These are phyloP conservation scores for Phaeolepiota aurea DNA, from an alignment of 768 basidiomycete species.

Conservation along the genomic window DNA sequence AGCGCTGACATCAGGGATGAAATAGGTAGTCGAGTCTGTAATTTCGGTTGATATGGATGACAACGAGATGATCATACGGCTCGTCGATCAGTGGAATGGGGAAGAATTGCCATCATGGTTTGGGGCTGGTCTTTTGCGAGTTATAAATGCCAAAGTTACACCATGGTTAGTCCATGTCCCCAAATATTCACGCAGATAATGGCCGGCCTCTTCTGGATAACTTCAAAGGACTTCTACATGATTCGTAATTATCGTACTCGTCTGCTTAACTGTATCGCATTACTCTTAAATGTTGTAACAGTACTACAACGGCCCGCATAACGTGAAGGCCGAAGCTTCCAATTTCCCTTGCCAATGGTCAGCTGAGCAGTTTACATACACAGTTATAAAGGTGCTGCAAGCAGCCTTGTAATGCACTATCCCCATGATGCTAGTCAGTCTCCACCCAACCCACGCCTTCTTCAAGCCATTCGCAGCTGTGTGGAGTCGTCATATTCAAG, in stretches of 20 bases:
- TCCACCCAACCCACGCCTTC: too few species aligned
- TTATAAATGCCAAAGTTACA: constrained; percentile 37
- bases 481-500: too few species aligned
- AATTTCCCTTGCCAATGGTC: too few species aligned
- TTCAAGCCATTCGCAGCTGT: too few species aligned
- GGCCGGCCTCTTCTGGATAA: background rate
- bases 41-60: constrained; percentile 59
- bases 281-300: too few species aligned
- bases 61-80: constrained; percentile 46
- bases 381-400: background rate
- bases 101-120: constrained; percentile 40
- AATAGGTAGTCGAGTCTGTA: constrained; percentile 50
- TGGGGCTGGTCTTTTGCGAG: constrained; percentile 39
- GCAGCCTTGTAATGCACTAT: background rate
- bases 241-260: too few species aligned
- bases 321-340: too few species aligned
- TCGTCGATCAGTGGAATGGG: constrained; percentile 57
- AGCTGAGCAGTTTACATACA: background rate
- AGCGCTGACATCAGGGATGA: background rate
- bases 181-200: constrained; percentile 15
- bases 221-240: background rate
- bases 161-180: constrained; percentile 50
- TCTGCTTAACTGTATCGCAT: too few species aligned
- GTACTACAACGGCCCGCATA: too few species aligned
- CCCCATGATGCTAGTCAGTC: too few species aligned